Base-by-base conservation (phyloP, 2,329 filamentous ascomycete genomes). In the Capronia coronata region DNA sequence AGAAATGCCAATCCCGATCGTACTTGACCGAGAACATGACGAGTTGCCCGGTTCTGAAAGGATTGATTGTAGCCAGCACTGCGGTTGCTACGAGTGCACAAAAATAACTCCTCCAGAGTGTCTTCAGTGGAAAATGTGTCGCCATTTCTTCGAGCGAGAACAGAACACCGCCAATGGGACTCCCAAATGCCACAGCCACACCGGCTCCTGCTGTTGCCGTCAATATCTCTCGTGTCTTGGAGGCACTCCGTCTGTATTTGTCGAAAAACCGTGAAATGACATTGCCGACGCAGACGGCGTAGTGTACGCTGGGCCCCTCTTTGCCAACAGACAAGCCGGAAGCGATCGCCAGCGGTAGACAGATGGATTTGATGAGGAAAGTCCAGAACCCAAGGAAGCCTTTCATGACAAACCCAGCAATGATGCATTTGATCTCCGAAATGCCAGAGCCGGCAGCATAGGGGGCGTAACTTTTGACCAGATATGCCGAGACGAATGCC, bases 21-120 rank as follows among this genome's bases (percentile, higher is more conserved):
- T 98, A 98, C 61, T 82, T 82, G 62, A 98, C 91, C 62, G 95
- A 90, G 68, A 98, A 98, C 91, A 98, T 97, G 79, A 98, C 93
- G 35, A 98, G 77, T 65, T 98, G 93, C 16, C 93, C 93, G 0
- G 93, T 97, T 45, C 93, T 77, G 70, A 98, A 98, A 18, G 93
- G 93, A 61, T 98, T 98, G 87, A 98, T 94, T 51, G 87, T 87
- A 21, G 93, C 85, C 32, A 98, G 72, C 13, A 95, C 88, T 43
- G 89, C 88, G 1, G 93, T 97, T 3, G 90, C 93, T 3, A 98
- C 91, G 57, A 98, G 71, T 23, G 93, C 93, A 68, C 93, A 98
- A 67, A 98, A 97, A 67, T 97, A 98, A 65, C 89, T 96, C 60
- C 93, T 80, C 93, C 93, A 97, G 69, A 98, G 80, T 0, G 93